A percentile compares a stretch with the other conserved stretches of the same genome.
These are phyloP conservation scores for Abrus precatorius DNA, from an alignment of 306 rosid genomes.

Conservation along the genomic window DNA sequence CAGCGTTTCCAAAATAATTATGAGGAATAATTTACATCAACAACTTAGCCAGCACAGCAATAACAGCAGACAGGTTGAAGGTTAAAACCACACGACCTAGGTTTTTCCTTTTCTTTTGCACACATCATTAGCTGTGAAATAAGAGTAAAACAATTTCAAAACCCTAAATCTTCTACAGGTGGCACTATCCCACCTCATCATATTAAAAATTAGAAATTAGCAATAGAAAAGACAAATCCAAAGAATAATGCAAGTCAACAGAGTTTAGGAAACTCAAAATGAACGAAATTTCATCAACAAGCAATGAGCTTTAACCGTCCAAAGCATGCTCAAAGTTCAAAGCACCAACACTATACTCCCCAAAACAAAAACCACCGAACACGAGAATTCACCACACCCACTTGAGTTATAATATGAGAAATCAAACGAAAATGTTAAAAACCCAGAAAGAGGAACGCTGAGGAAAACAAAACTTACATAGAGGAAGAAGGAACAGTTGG, in stretches of 20 bases:
- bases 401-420: slow-evolving; percentile 36
- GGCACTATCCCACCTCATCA: slow-evolving; percentile 24
- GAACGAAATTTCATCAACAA: slow-evolving; percentile 25
- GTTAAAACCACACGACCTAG: not conserved
- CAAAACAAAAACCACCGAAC: slow-evolving; percentile 7
- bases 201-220: slow-evolving; percentile 22
- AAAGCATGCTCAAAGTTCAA: not conserved
- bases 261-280: not conserved
- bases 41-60: slow-evolving; percentile 16
- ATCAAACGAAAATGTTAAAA: slow-evolving; percentile 52
- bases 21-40: not conserved
- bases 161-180: slow-evolving; percentile 48
- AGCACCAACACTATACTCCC: not conserved
- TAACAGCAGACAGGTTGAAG: not conserved
- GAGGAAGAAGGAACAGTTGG: slow-evolving; percentile 42
- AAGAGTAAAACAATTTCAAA: slow-evolving; percentile 41
- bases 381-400: slow-evolving; percentile 29
- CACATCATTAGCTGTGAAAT: not conserved
- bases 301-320: not conserved
- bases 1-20: slow-evolving; percentile 9
- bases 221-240: slow-evolving; percentile 18
- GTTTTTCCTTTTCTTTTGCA: not conserved
- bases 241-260: slow-evolving; percentile 37
- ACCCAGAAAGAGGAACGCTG: not conserved
- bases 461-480: slow-evolving; percentile 60